These are phyloP conservation scores for Trichoderma guizhouense DNA, from an alignment of 2,329 filamentous ascomycete species.

Conservation along the genomic window DNA sequence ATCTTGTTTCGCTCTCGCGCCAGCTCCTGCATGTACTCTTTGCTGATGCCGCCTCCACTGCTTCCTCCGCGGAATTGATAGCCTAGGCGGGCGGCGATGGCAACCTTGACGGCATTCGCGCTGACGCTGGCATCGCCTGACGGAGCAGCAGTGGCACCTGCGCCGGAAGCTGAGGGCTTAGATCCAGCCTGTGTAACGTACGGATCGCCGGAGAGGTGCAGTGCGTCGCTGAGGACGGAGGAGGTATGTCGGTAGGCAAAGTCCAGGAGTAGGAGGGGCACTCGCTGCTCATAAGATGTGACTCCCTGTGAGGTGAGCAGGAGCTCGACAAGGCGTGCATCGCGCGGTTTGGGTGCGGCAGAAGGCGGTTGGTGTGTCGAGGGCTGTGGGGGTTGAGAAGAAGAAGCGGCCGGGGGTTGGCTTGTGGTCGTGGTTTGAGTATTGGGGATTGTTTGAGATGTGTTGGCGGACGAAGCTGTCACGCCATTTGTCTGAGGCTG, in stretches of 20 bases:
- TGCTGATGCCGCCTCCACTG: constrained; percentile 55
- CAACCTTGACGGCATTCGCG: constrained; percentile 67
- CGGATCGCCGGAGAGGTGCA: constrained; percentile 66
- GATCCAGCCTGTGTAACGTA: constrained; percentile 58
- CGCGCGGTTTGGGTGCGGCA: constrained; percentile 61
- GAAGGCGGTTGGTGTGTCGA: constrained; percentile 29
- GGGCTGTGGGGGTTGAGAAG: constrained; percentile 21
- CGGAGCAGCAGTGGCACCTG: constrained; percentile 46
- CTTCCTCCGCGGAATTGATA: constrained; percentile 64
- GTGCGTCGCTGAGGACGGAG: constrained; percentile 65
- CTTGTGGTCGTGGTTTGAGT: constrained; percentile 34
- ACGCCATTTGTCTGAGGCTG: constrained; percentile 55
- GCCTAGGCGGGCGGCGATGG: constrained; percentile 64
- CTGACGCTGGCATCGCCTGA: constrained; percentile 56
- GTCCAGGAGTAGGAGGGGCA: constrained; percentile 78
- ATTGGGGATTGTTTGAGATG: constrained; percentile 36
- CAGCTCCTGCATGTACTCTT: constrained; percentile 75
- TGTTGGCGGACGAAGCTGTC: constrained; percentile 37
- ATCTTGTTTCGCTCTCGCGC: constrained; percentile 68
- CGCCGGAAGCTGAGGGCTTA: constrained; percentile 48
- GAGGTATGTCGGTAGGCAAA: constrained; percentile 82
- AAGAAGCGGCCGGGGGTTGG: constrained; percentile 27
- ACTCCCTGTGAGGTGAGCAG: constrained; percentile 77
- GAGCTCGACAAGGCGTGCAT: constrained; percentile 75
- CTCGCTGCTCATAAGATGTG: constrained; percentile 74